Base-by-base conservation (phyloP, 345 rosid genomes). In the Rhodamnia rubescens region DNA sequence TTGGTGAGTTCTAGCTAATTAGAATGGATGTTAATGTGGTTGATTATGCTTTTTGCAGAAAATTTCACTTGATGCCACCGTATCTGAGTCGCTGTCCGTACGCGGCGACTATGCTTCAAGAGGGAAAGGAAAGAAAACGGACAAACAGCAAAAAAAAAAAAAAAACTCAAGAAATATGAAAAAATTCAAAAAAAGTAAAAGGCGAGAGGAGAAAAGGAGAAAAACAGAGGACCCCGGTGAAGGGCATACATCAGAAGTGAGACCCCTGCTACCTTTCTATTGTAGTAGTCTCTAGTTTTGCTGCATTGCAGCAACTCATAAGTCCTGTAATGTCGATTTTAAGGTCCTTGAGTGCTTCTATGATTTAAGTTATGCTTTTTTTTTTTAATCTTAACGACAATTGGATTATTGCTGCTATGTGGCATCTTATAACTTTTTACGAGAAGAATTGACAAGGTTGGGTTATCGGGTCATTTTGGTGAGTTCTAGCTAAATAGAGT, bases 1-100 rank as follows among this genome's bases (percentile, higher is more conserved):
- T 55, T 54, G 49, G 61, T 44, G 47, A 82, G 44, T 32, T 14
- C 61, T 74, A 26, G 53, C 82, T 57, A 47, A 40, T 44, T 83
- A 56, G 42, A 20, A 50, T 61, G 53, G 61, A 81, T 51, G 80
- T 54, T 83, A 53, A 78, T 61, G 75, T 89, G 54, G 22, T 83
- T 16, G 61, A 16, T 51, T 88, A 58, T 82, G 54, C 84, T 82
- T 84, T 85, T 85, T 92, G 92, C 98, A 95, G 98, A 93, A 90
- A 86, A 93, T 86, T 69, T 88, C 87, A 84, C 59, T 5, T 49
- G 87, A 50, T 83, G 88, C 91, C 57, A 90, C 85, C 11, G 95
- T 95, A 87, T 92, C 98, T 61, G 92, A 98, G 89, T 96, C 98
- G 58, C 91, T 93, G 78, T 94, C 98, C 0, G 87, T 93, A 88